Percentiles rank a stretch among this genome's conserved stretches.
Evolutionary conservation across 2,329 filamentous ascomycete genomes (phyloP).

Genomic region (Colletotrichum brevisporum): DNA sequence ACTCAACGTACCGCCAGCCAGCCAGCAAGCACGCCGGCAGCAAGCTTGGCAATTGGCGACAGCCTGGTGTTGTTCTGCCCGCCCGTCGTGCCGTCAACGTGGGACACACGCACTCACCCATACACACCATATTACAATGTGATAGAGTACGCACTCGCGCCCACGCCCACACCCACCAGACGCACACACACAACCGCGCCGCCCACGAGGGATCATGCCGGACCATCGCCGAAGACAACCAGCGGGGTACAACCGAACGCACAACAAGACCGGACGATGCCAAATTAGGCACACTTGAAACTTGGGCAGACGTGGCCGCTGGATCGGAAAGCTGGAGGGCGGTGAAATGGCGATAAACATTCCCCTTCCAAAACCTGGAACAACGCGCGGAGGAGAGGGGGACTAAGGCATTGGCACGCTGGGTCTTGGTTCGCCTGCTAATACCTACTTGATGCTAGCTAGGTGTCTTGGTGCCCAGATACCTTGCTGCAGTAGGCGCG

Average conservation of each 20-base stretch:
- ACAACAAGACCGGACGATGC: slow-evolving; percentile 12
- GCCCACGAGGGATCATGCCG: slow-evolving; percentile 19
- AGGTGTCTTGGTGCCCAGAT: too few relatives aligned
- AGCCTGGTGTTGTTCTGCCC: not conserved
- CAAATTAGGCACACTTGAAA: slow-evolving; percentile 29
- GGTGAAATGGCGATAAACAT: not conserved
- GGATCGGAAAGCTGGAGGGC: not conserved
- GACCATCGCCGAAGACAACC: slow-evolving; percentile 20
- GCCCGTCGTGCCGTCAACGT: not conserved
- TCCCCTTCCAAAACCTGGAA: not conserved
- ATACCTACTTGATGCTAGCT: not conserved
- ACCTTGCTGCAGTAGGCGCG: not conserved
- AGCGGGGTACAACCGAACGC: not conserved
- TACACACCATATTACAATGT: too few relatives aligned
- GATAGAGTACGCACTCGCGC: too few relatives aligned
- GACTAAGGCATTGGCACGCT: slow-evolving; percentile 20
- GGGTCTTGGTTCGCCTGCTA: slow-evolving; percentile 10
- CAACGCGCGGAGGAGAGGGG: not conserved
- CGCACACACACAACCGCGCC: too few relatives aligned
- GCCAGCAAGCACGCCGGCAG: not conserved
- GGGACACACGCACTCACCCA: slow-evolving; percentile 5
- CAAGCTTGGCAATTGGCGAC: not conserved
- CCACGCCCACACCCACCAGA: too few relatives aligned
- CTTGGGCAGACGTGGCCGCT: slow-evolving; percentile 12
- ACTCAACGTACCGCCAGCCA: not conserved